Evolutionary conservation across 2,329 filamentous ascomycete species (phyloP), one percentile per base, ranked within the genome.

Genomic region (Keithomyces neogunnii): DNA sequence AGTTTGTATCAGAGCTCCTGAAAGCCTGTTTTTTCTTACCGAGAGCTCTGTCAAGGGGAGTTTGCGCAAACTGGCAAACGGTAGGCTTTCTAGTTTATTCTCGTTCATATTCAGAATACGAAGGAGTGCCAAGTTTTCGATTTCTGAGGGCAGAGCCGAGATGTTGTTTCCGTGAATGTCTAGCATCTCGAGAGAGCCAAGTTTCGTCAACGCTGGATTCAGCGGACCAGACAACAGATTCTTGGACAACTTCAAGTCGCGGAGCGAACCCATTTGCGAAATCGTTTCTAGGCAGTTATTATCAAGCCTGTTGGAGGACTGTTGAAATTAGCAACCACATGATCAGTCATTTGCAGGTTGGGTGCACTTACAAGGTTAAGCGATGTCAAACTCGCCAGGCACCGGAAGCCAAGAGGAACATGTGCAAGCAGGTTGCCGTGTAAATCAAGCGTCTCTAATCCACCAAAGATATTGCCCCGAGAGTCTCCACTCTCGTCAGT

Each of bases 91-190:
- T 31, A 99, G 76, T 49, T 80, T 77, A 60, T 99, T 99, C 57
- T 89, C 82, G 52, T 85, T 82, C 28, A 96, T 65, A 62, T 96
- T 92, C 48, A 97, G 71, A 8, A 87, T 78, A 30, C 87, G 84
- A 32, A 99, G 76, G 29, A 78, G 79, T 3, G 73, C 71, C 55
- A 97, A 77, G 31, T 80, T 78, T n/a, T 77, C 76, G 2, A 96
- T 63, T 10, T 79, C 78, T 8, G 77, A 69, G 0, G 90, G 88
- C 13, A 99, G 72, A 1, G 76, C 74, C 6, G 84, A 82, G 26
- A 99, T 75, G 54, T 82, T 81, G 68, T 99, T 99, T 11, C 80
- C 80, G 56, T 89, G 88, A 7, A 97, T 63, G 56, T 97, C 91
- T 7, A 97, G 73, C 19, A 84, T 77, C 64, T 96, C 90, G 1